phyloP scores from a whole-genome alignment of 139 green algal genomes.

The Medakamo hakoo region DNA sequence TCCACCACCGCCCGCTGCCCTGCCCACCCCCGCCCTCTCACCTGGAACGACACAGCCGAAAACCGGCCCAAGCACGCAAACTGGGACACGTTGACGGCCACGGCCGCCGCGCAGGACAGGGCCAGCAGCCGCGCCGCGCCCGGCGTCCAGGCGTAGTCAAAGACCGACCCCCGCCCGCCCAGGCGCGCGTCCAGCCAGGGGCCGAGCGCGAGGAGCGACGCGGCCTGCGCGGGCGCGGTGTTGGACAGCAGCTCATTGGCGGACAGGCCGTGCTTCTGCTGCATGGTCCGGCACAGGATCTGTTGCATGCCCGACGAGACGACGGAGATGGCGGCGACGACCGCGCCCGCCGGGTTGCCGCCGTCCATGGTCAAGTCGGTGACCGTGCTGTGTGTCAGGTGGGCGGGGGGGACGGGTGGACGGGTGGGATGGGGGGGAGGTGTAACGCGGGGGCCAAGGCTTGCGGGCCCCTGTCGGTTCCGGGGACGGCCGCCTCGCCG shows the following conservation, averaged over 20 bases:
- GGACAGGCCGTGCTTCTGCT: conserved; percentile 59
- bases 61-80: conserved; percentile 90
- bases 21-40: background rate
- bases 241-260: conserved; percentile 70
- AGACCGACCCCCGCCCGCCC: conserved; percentile 33
- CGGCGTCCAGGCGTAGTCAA: conserved; percentile 31
- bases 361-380: conserved; percentile 49
- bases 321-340: conserved; percentile 61
- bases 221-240: conserved; percentile 63
- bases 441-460: too few relatives aligned
- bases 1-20: too few relatives aligned
- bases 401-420: too few relatives aligned
- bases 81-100: conserved; percentile 79
- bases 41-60: conserved; percentile 81
- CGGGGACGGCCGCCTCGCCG: too few relatives aligned
- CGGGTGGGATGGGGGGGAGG: too few relatives aligned
- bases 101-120: conserved; percentile 50
- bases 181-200: conserved; percentile 59
- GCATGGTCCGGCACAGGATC: conserved; percentile 73
- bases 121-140: conserved; percentile 26
- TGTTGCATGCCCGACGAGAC: conserved; percentile 77
- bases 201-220: conserved; percentile 46
- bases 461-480: too few relatives aligned
- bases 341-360: conserved; percentile 37
- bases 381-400: conserved; percentile 68